Base-by-base conservation (phyloP, 306 rosid species). In the Begonia fuchsioides region DNA sequence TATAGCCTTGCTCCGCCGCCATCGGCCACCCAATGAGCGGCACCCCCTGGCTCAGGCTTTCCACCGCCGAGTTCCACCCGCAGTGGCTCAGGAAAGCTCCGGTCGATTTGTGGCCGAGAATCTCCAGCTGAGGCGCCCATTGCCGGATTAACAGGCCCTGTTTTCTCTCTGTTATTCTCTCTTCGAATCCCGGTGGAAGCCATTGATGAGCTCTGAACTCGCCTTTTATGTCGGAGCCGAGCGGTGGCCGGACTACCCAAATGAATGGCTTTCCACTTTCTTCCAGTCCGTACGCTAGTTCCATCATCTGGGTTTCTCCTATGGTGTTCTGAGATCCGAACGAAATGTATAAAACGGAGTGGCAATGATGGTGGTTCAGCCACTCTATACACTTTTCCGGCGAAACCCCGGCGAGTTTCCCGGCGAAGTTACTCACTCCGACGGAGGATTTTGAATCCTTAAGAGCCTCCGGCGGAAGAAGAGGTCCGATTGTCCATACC, bases 251-350 rank as follows among this genome's bases (percentile, higher is more conserved):
- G 12, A 76, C 70, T 0, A 80, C 85, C 96, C 93, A 87, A 17
- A 87, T 66, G 59, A 83, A 83, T 1, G 63, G 41, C 15, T 41
- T 76, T 0, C 56, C 68, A 43, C 87, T 77, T 35, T 58, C 47
- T 61, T 87, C 96, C 60, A 83, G 66, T 0, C 87, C 96, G 1
- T 26, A 49, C 1, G 96, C 93, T 35, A 87, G 49, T 3, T 77
- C 82, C 81, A 67, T 69, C 94, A 87, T 83, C 15, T 80, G 85
- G 47, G 71, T 40, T 0, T 61, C 66, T 17, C 62, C 61, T 12
- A 87, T 73, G 0, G 93, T 75, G 72, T 83, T 75, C 71, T 87
- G 96, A 11, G 96, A 87, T 6, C 96, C 96, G 54, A 87, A 87
- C 2, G 79, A 83, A 39, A 87, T 59, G 63, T 83, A 83, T 6